phyloP scores from a whole-genome alignment of 495 filamentous ascomycete species.

The Achaetomiella virescens region DNA sequence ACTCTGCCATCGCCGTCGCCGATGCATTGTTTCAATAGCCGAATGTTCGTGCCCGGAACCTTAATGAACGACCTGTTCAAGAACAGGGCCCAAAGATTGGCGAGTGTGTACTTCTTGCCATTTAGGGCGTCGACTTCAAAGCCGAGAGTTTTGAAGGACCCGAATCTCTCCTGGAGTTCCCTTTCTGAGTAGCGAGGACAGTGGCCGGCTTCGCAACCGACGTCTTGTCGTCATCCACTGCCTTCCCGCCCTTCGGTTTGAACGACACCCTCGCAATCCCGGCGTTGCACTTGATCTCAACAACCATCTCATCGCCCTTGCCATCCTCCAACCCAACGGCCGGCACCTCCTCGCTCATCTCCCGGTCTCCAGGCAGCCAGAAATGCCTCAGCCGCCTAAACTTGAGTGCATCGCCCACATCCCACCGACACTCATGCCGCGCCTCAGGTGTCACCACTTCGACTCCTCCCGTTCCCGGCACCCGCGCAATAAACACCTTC shows the following conservation, averaged over 20 bases:
- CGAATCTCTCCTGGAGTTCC: constrained; percentile 9
- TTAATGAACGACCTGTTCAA: constrained; percentile 11
- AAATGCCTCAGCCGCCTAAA: constrained; percentile 35
- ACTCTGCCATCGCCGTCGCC: neutral
- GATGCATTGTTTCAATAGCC: constrained; percentile 21
- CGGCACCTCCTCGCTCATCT: constrained; percentile 7
- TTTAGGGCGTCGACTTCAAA: constrained; percentile 20
- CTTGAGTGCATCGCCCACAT: constrained; percentile 30
- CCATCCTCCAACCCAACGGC: constrained; percentile 1
- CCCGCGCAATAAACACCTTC: neutral
- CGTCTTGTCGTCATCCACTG: neutral
- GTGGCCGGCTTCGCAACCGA: constrained; percentile 9
- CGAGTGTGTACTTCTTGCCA: constrained; percentile 1
- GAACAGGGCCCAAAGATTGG: constrained; percentile 10
- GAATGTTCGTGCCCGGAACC: constrained; percentile 21
- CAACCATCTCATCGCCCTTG: neutral
- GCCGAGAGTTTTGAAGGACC: constrained; percentile 1
- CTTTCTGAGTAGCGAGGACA: neutral
- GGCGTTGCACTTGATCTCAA: constrained; percentile 5
- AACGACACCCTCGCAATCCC: constrained; percentile 10
- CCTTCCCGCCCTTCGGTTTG: neutral
- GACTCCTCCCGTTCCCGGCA: neutral
- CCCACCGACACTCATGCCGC: constrained; percentile 31
- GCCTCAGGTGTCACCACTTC: neutral
- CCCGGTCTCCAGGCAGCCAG: constrained; percentile 26